Conservation (phyloP, 192 early-diverging fungal species). For the Linnemannia elongata region DNA sequence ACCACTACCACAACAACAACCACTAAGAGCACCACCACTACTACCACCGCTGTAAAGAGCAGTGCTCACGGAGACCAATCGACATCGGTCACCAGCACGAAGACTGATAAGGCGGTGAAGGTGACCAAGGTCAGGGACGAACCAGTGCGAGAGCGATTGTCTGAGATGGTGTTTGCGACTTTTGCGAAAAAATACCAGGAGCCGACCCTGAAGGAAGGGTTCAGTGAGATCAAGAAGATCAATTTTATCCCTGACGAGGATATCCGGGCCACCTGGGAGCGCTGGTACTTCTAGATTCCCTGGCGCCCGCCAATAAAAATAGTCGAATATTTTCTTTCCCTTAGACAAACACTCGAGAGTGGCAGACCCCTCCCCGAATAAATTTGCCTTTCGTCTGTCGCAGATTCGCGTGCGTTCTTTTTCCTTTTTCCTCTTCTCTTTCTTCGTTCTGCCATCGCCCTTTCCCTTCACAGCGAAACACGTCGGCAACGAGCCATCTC, state of each 20-base stretch:
- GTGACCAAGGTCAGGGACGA: constrained; percentile 42
- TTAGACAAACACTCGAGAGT: no score
- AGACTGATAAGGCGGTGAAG: not conserved
- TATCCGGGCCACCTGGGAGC: constrained; percentile 57
- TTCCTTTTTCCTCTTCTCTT: not conserved
- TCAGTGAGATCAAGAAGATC: constrained; percentile 70
- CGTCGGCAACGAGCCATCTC: not conserved
- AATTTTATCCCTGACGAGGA: constrained; percentile 72
- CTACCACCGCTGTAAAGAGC: not conserved
- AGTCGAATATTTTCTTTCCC: not conserved
- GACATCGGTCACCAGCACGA: not conserved
- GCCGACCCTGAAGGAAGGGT: constrained; percentile 68
- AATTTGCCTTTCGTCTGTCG: no score
- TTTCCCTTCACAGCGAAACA: not conserved
- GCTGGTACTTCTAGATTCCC: constrained; percentile 66
- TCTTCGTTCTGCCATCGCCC: not conserved
- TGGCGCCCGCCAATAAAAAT: not conserved
- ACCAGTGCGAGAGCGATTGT: constrained; percentile 52
- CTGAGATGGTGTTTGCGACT: constrained; percentile 67
- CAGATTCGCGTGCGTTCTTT: no score
- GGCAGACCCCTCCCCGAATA: no score
- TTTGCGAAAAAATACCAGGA: constrained; percentile 64
- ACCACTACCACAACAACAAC: not conserved
- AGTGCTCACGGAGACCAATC: not conserved
- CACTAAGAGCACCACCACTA: not conserved